These are phyloP conservation scores for Microcyclosporella mali DNA, from an alignment of 2,329 filamentous ascomycete species.

Conservation along the genomic window DNA sequence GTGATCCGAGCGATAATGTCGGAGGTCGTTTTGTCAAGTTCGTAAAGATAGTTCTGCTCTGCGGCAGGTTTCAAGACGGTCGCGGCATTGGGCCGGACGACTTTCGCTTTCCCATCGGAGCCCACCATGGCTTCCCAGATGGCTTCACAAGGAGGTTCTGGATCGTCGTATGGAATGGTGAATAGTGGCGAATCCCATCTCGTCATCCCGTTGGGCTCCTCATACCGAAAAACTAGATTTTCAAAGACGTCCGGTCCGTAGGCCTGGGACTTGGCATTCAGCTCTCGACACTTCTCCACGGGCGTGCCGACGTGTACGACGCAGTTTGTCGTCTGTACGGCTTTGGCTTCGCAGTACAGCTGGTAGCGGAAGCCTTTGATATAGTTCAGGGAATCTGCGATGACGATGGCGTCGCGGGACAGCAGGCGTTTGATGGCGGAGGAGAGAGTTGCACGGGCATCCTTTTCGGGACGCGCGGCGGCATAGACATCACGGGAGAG, in stretches of 20 bases:
- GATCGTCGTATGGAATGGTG: slow-evolving; percentile 70
- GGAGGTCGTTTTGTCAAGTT: slow-evolving; percentile 72
- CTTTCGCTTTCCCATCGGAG: slow-evolving; percentile 56
- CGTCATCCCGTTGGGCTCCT: slow-evolving; percentile 80
- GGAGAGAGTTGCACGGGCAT: slow-evolving; percentile 69
- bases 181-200: slow-evolving; percentile 81
- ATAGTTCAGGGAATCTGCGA: slow-evolving; percentile 76
- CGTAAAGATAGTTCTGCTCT: slow-evolving; percentile 67
- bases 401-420: slow-evolving; percentile 65
- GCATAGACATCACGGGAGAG: slow-evolving; percentile 68
- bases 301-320: slow-evolving; percentile 60
- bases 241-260: slow-evolving; percentile 63
- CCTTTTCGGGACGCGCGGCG: slow-evolving; percentile 73
- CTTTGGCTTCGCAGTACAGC: slow-evolving; percentile 78
- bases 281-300: slow-evolving; percentile 48
- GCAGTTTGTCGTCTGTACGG: slow-evolving; percentile 66
- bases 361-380: slow-evolving; percentile 89
- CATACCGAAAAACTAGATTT: slow-evolving; percentile 73
- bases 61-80: slow-evolving; percentile 62
- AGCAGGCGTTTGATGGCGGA: slow-evolving; percentile 73
- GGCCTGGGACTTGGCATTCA: slow-evolving; percentile 52
- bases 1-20: slow-evolving; percentile 66
- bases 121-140: slow-evolving; percentile 68
- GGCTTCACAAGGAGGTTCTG: slow-evolving; percentile 57
- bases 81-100: slow-evolving; percentile 67